Percentiles rank a stretch among this genome's conserved stretches.
Conservation (phyloP, 495 filamentous ascomycete species). For the Neurospora sp. region DNA sequence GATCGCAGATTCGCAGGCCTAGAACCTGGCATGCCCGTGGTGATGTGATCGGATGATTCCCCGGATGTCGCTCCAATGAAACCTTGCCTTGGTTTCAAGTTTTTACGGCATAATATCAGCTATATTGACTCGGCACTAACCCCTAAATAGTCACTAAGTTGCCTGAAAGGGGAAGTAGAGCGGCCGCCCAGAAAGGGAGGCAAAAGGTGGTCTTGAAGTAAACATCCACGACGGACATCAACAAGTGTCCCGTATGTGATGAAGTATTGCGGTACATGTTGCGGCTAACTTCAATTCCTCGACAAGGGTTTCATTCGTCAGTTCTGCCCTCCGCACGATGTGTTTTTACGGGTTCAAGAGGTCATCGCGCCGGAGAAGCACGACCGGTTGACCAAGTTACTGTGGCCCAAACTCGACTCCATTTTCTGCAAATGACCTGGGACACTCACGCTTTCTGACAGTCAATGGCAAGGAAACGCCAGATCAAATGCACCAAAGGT, state of each 20-base stretch:
- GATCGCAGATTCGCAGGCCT: neutral
- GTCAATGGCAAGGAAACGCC: neutral
- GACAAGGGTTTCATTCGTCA: neutral
- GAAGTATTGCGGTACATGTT: neutral
- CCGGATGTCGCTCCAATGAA: neutral
- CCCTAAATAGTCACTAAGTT: neutral
- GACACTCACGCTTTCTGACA: neutral
- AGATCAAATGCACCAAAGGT: neutral
- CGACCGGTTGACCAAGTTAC: neutral
- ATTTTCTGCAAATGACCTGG: neutral
- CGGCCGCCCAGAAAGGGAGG: neutral
- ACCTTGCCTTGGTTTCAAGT: neutral
- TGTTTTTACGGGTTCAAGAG: neutral
- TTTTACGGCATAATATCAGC: neutral
- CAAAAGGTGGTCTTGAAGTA: neutral
- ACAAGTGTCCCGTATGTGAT: neutral
- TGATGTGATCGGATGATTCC: neutral
- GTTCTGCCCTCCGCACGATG: neutral
- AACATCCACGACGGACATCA: neutral
- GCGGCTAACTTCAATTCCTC: accelerated
- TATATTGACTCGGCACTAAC: neutral
- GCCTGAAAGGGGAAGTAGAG: neutral
- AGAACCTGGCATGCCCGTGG: neutral
- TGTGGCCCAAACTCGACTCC: neutral
- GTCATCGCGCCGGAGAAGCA: neutral